phyloP scores from a whole-genome alignment of 495 filamentous ascomycete species.

The Penicillium silybi region DNA sequence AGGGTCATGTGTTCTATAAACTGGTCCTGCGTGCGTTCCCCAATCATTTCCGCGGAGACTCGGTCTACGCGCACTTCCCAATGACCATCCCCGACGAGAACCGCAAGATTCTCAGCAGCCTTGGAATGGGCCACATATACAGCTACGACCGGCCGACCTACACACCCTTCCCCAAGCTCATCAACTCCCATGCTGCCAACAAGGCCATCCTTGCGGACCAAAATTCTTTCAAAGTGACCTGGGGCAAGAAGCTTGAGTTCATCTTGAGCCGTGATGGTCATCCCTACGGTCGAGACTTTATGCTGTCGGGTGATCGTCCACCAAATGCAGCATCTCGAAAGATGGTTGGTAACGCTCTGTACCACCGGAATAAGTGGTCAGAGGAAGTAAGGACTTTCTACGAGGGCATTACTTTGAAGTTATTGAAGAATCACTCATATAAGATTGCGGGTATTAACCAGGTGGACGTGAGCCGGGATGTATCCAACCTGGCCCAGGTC shows the following conservation, averaged over 20 bases:
- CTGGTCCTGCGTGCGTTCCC: constrained; percentile 60
- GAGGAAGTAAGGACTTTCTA: constrained; percentile 50
- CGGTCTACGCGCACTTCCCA: constrained; percentile 57
- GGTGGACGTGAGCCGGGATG: constrained; percentile 59
- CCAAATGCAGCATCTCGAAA: constrained; percentile 44
- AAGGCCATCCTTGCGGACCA: constrained; percentile 45
- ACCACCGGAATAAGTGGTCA: constrained; percentile 49
- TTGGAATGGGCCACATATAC: constrained; percentile 46
- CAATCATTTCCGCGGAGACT: constrained; percentile 52
- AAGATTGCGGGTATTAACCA: constrained; percentile 53
- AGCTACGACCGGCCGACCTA: constrained; percentile 45
- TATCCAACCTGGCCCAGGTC: constrained; percentile 58
- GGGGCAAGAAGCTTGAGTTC: constrained; percentile 51
- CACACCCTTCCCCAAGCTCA: constrained; percentile 30
- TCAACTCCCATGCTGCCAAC: constrained; percentile 49
- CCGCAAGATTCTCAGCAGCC: constrained; percentile 43
- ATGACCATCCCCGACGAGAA: constrained; percentile 55
- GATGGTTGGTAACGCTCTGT: constrained; percentile 46
- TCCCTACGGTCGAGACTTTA: constrained; percentile 47
- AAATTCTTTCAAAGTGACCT: constrained; percentile 52
- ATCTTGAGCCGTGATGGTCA: constrained; percentile 40
- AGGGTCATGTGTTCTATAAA: constrained; percentile 59
- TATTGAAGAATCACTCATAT: constrained; percentile 47
- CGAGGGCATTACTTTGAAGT: constrained; percentile 46
- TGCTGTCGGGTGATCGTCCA: constrained; percentile 51